Percentiles rank a stretch among this genome's conserved stretches.
phyloP scores from a whole-genome alignment of 164 flowering plant species.

The Taxillus chinensis region DNA sequence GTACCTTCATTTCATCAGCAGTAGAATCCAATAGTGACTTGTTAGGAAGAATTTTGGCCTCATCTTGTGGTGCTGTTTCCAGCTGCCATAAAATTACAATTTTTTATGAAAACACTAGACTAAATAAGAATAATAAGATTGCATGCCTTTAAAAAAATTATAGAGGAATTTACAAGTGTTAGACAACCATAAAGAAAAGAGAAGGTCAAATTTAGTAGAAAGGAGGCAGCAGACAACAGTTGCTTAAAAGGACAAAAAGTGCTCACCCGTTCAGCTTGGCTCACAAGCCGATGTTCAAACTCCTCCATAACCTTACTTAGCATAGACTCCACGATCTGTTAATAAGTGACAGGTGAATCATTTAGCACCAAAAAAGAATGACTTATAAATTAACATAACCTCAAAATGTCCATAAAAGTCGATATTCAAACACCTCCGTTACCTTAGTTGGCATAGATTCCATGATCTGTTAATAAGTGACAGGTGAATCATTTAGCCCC shows the following conservation, averaged over 20 bases:
- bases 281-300: slow-evolving; percentile 53
- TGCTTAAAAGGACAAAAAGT: neutral
- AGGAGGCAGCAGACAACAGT: neutral
- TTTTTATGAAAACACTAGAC: neutral
- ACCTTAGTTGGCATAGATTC: slow-evolving; percentile 70
- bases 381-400: neutral
- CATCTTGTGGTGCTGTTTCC: neutral
- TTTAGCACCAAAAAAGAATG: neutral
- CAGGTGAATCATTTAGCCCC: neutral
- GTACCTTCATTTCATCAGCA: slow-evolving; percentile 12
- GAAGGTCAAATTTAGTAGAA: neutral
- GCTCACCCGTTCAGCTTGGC: slow-evolving; percentile 43
- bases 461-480: slow-evolving; percentile 46
- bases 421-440: slow-evolving; percentile 72
- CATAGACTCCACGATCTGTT: slow-evolving; percentile 78
- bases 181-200: neutral
- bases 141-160: neutral
- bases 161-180: neutral
- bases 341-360: slow-evolving; percentile 7
- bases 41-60: neutral
- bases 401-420: slow-evolving; percentile 16
- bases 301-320: slow-evolving; percentile 74
- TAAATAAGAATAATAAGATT: neutral
- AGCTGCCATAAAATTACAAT: neutral
- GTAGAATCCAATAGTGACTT: neutral